phyloP scores from a whole-genome alignment of 257 asterid genomes.

The Avicennia marina region DNA sequence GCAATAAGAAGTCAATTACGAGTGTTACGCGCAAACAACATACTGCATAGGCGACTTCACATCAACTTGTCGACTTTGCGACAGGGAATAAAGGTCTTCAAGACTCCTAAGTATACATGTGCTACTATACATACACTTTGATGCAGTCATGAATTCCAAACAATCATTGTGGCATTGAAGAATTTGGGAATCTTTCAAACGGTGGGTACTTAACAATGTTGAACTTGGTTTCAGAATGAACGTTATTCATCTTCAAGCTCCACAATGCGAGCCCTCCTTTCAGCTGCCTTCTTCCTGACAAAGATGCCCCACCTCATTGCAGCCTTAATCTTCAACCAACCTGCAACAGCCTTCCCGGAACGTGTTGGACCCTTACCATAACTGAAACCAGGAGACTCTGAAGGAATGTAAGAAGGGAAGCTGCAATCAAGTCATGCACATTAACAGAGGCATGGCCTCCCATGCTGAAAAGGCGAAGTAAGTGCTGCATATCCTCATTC shows the following conservation, averaged over 20 bases:
- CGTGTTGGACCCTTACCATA: constrained; percentile 57
- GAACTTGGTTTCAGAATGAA: background rate
- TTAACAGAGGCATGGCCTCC: constrained; percentile 48
- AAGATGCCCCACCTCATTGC: constrained; percentile 99
- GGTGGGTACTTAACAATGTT: constrained; percentile 8
- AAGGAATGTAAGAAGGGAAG: constrained; percentile 56
- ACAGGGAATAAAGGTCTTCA: constrained; percentile 15
- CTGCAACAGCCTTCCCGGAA: constrained; percentile 84
- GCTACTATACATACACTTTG: constrained; percentile 18
- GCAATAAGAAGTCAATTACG: constrained; percentile 7
- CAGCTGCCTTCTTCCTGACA: constrained; percentile 95
- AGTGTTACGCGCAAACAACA: constrained; percentile 9
- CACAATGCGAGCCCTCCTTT: constrained; percentile 85
- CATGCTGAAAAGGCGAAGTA: constrained; percentile 87
- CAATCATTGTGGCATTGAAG: constrained; percentile 12
- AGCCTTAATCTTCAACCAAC: constrained; percentile 96
- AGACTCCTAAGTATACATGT: constrained; percentile 24
- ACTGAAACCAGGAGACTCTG: constrained; percentile 53
- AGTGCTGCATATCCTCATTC: constrained; percentile 92
- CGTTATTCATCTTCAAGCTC: constrained; percentile 73
- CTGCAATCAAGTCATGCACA: constrained; percentile 54
- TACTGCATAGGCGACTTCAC: constrained; percentile 46
- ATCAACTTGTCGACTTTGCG: constrained; percentile 4
- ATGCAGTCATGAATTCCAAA: constrained; percentile 20
- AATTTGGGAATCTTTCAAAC: constrained; percentile 15